Conservation (phyloP, 192 early-diverging fungal species). For the Funneliformis geosporum region DNA sequence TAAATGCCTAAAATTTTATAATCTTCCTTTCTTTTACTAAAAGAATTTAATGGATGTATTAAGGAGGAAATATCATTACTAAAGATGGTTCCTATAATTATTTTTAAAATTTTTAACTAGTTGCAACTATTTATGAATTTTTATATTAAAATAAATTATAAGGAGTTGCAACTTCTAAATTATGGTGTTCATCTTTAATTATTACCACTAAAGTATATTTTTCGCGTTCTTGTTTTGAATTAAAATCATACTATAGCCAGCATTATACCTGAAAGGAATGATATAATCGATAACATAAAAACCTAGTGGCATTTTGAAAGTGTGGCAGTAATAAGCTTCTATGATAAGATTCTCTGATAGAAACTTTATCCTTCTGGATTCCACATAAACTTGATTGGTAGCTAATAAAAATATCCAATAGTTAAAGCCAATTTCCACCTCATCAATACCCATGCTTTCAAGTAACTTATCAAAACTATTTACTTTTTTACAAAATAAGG, state of each 20-base stretch:
- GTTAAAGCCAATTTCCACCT: not conserved
- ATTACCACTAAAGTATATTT: too few relatives aligned
- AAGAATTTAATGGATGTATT: not conserved
- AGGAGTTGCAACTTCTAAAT: too few relatives aligned
- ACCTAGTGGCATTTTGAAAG: not conserved
- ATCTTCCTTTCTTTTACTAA: not conserved
- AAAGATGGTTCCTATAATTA: too few relatives aligned
- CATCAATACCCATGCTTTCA: not conserved
- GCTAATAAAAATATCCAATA: constrained; percentile 11
- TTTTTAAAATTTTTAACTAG: too few relatives aligned
- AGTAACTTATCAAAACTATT: not conserved
- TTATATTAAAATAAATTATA: too few relatives aligned
- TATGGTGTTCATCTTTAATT: too few relatives aligned
- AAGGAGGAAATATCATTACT: not conserved
- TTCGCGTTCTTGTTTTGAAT: too few relatives aligned
- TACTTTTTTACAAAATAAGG: constrained; percentile 4
- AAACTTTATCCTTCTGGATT: not conserved
- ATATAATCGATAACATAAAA: not conserved
- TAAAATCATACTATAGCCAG: too few relatives aligned
- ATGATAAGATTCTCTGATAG: not conserved
- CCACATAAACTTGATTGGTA: constrained; percentile 1
- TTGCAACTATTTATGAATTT: too few relatives aligned
- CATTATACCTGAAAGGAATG: too few relatives aligned
- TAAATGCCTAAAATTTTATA: constrained; percentile 7
- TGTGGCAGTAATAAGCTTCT: constrained; percentile 13